Percentiles rank a stretch among this genome's conserved stretches.
phyloP scores from a whole-genome alignment of 192 early-diverging fungal genomes.

The Spinellus fusiger region DNA sequence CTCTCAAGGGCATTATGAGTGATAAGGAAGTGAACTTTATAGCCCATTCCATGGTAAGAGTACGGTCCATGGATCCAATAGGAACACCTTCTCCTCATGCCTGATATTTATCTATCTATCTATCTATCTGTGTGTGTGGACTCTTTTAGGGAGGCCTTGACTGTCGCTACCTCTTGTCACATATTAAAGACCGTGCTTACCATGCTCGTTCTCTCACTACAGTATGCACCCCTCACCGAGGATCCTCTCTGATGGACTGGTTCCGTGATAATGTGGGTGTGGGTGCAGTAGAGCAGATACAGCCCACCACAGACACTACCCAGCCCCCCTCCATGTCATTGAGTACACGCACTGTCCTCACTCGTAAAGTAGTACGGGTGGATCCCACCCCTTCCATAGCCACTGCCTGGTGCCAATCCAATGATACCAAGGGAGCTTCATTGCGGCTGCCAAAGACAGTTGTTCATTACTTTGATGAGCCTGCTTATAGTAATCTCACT shows the following conservation, averaged over 20 bases:
- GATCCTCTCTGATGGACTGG: conserved; percentile 93
- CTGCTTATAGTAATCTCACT: conserved; percentile 87
- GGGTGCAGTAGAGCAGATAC: conserved; percentile 46
- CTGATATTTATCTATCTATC: not conserved
- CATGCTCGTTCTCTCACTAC: conserved; percentile 79
- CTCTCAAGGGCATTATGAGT: conserved; percentile 48
- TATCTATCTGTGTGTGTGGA: not conserved
- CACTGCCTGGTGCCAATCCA: too few relatives aligned
- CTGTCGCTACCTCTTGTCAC: conserved; percentile 85
- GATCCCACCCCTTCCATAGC: too few relatives aligned
- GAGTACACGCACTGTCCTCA: too few relatives aligned
- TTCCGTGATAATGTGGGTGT: conserved; percentile 81
- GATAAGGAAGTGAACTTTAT: conserved; percentile 76
- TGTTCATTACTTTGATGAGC: conserved; percentile 80
- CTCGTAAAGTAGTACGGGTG: too few relatives aligned
- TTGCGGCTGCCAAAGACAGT: conserved; percentile 19
- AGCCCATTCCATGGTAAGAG: conserved; percentile 84
- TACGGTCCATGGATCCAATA: not conserved
- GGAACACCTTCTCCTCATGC: not conserved
- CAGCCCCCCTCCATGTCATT: too few relatives aligned
- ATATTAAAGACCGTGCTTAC: conserved; percentile 67
- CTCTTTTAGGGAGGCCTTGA: conserved; percentile 79
- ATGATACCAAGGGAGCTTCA: too few relatives aligned
- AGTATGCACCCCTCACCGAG: conserved; percentile 90
- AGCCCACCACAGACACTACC: not conserved